Conservation (phyloP, 495 filamentous ascomycete genomes). For the Lepraria neglecta region DNA sequence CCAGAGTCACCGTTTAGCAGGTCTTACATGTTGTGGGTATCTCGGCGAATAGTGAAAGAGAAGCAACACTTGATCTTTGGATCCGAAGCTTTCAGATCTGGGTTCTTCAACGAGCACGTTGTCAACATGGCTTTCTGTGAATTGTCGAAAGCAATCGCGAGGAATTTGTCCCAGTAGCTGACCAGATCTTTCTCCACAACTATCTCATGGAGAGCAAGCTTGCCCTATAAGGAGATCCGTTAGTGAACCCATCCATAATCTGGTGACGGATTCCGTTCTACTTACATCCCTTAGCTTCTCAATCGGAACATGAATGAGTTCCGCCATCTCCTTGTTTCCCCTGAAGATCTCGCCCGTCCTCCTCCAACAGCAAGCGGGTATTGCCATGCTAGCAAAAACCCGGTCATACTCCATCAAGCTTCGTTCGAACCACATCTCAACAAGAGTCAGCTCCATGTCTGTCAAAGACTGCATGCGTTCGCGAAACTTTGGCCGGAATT, state of each 20-base stretch:
- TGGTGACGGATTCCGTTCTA: slow-evolving; percentile 14
- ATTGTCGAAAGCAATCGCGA: slow-evolving; percentile 94
- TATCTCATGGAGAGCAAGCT: slow-evolving; percentile 91
- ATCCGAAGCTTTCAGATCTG: slow-evolving; percentile 61
- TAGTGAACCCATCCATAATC: slow-evolving; percentile 1
- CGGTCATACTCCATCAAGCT: slow-evolving; percentile 95
- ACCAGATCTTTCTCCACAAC: slow-evolving; percentile 90
- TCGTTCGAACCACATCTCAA: slow-evolving; percentile 98
- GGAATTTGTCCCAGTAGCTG: slow-evolving; percentile 98
- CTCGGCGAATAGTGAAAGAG: slow-evolving; percentile 89
- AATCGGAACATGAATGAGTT: slow-evolving; percentile 88
- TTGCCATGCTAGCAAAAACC: slow-evolving; percentile 97
- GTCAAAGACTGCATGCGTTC: slow-evolving; percentile 88
- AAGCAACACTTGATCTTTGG: slow-evolving; percentile 89
- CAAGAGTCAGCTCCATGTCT: slow-evolving; percentile 84
- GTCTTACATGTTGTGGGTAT: slow-evolving; percentile 91
- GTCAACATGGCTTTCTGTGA: slow-evolving; percentile 96
- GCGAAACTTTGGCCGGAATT: slow-evolving; percentile 90
- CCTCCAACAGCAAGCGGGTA: slow-evolving; percentile 96
- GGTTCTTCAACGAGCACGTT: slow-evolving; percentile 84
- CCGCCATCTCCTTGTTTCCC: slow-evolving; percentile 98
- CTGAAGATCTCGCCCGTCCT: slow-evolving; percentile 95
- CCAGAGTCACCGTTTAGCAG: not conserved
- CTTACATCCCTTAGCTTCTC: slow-evolving; percentile 85
- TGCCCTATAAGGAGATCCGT: slow-evolving; percentile 55